Conservation (phyloP, 2,329 filamentous ascomycete genomes). For the Aspergillus proliferans region DNA sequence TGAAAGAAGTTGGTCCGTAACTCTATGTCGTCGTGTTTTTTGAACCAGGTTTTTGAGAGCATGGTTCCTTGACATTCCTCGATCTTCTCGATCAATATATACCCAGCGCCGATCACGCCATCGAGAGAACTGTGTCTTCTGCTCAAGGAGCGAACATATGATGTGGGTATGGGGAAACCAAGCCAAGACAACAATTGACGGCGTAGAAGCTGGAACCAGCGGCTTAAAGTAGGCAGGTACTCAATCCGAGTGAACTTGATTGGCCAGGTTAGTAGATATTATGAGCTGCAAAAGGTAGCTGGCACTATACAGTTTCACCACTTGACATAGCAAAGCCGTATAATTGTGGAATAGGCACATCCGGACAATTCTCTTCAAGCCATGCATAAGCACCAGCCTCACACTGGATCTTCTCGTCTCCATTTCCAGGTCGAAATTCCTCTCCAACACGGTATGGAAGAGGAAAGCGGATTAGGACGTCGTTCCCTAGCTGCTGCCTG, state of each 20-base stretch:
- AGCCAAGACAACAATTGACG: constrained; percentile 4
- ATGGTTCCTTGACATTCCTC: constrained; percentile 11
- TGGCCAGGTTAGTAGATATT: too few relatives aligned
- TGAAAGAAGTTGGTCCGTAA: constrained; percentile 16
- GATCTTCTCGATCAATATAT: constrained; percentile 18
- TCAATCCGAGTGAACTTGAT: constrained; percentile 6
- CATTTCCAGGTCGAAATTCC: constrained; percentile 15
- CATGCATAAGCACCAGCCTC: constrained; percentile 24
- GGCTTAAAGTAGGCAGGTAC: constrained; percentile 4
- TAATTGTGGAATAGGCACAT: constrained; percentile 18
- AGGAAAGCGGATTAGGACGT: constrained; percentile 16
- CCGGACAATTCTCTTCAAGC: constrained; percentile 21
- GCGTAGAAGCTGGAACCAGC: constrained; percentile 4
- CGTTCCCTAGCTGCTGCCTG: not conserved
- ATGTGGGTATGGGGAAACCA: constrained; percentile 1
- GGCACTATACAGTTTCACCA: constrained; percentile 14
- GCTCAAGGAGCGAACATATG: constrained; percentile 1
- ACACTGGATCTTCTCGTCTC: constrained; percentile 23
- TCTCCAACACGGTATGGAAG: constrained; percentile 21
- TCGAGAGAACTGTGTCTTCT: not conserved
- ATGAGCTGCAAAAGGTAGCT: constrained; percentile 1
- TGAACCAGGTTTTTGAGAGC: constrained; percentile 18
- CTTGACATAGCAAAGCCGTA: constrained; percentile 21
- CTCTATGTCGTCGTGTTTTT: constrained; percentile 7
- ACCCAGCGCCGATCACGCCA: constrained; percentile 4